These are phyloP conservation scores for Boeremia exigua DNA, from an alignment of 2,329 filamentous ascomycete species.

Conservation along the genomic window DNA sequence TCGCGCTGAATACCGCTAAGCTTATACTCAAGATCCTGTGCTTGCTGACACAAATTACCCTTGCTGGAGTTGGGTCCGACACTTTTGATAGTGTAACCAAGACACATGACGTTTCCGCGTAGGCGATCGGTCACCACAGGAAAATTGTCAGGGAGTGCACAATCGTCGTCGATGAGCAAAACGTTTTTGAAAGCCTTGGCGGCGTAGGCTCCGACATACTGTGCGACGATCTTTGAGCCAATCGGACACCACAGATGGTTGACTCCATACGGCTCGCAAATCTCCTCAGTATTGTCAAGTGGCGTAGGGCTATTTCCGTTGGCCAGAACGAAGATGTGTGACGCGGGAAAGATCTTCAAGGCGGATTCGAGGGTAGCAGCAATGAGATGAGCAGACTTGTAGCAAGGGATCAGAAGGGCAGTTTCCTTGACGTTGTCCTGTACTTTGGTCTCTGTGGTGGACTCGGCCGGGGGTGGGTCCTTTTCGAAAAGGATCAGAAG, in stretches of 20 bases:
- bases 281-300: slow-evolving; percentile 56
- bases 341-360: slow-evolving; percentile 54
- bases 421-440: slow-evolving; percentile 45
- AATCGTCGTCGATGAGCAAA: slow-evolving; percentile 59
- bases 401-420: slow-evolving; percentile 57
- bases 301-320: slow-evolving; percentile 57
- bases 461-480: slow-evolving; percentile 32
- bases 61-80: slow-evolving; percentile 22
- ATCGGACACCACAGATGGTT: slow-evolving; percentile 58
- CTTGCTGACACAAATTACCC: slow-evolving; percentile 46
- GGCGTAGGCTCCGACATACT: slow-evolving; percentile 57
- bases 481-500: slow-evolving; percentile 45
- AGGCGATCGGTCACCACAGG: slow-evolving; percentile 55
- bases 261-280: slow-evolving; percentile 53
- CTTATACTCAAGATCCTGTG: slow-evolving; percentile 62
- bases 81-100: slow-evolving; percentile 52
- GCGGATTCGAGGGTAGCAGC: slow-evolving; percentile 53
- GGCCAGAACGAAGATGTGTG: slow-evolving; percentile 57
- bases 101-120: slow-evolving; percentile 50
- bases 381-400: slow-evolving; percentile 54
- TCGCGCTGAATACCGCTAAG: slow-evolving; percentile 55
- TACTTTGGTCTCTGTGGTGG: slow-evolving; percentile 30
- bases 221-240: slow-evolving; percentile 58
- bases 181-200: slow-evolving; percentile 55
- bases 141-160: slow-evolving; percentile 55